Evolutionary conservation across 108 stramenopile genomes (phyloP), one percentile per base, ranked within the genome.

Genomic region (Cyclotella cryptica): DNA sequence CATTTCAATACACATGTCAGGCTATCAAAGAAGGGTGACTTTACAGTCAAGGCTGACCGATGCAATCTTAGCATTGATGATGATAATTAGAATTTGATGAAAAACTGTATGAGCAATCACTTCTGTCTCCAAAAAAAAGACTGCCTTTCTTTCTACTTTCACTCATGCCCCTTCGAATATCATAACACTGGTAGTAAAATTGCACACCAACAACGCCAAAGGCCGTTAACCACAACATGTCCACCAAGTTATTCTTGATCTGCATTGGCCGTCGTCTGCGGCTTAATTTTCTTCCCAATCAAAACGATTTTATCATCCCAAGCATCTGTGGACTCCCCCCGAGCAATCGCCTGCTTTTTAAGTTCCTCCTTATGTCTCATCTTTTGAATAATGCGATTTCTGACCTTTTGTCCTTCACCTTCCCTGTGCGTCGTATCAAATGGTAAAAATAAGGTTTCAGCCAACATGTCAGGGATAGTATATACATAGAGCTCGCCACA

Each of bases 261-360:
- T n/a, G 15, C 47, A n/a, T 49, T 49, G 1, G 22, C 55, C 6
- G 55, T 0, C 12, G 55, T 6, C 6, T 35, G 35, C 35, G 2
- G 12, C 46, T 69, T 72, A 43, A 80, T 69, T 43, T 80, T 80
- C 67, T 73, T 80, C 60, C 79, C 79, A 4, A 74, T 51, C 60
- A 80, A 69, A 45, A 73, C 66, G 62, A 80, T 80, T 66, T 60
- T 80, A 24, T 55, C 22, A 54, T 80, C 72, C 79, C 79, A 80
- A 29, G 58, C 59, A 13, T 80, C 79, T 8, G 69, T 60, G 11
- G 60, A 69, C 59, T 80, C 79, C 45, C 79, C 79, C 55, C 60
- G 41, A 10, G 55, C 72, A 41, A 80, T 51, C n/a, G 79, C 79
- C 58, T 80, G 66, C 45, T 62, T 67, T 58, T 69, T 80, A 40